phyloP scores from a whole-genome alignment of 495 filamentous ascomycete species.

The Podospora australis region DNA sequence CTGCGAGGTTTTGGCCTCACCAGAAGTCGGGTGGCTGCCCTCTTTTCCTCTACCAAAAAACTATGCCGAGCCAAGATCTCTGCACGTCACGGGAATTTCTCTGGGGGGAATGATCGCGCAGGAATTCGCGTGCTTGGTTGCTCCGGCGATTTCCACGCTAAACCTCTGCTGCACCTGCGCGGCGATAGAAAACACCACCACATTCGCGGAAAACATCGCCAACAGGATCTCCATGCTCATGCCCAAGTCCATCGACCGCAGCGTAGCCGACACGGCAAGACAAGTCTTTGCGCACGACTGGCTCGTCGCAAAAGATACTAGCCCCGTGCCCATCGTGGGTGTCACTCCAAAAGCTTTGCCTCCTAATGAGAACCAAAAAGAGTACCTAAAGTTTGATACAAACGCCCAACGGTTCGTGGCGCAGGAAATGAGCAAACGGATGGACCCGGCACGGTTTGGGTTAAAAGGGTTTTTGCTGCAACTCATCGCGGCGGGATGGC shows the following conservation, averaged over 20 bases:
- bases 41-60: slow-evolving; percentile 9
- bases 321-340: slow-evolving; percentile 30
- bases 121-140: slow-evolving; percentile 61
- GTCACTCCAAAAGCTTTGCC: slow-evolving; percentile 18
- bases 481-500: slow-evolving; percentile 71
- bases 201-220: slow-evolving; percentile 54
- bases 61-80: slow-evolving; percentile 20
- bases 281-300: slow-evolving; percentile 56
- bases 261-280: slow-evolving; percentile 40
- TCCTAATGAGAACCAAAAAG: neutral
- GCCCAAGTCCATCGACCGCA: slow-evolving; percentile 58
- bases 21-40: slow-evolving; percentile 54
- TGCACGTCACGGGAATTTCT: slow-evolving; percentile 69
- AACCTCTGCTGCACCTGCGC: slow-evolving; percentile 69
- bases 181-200: slow-evolving; percentile 54
- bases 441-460: slow-evolving; percentile 47
- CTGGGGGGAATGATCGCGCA: slow-evolving; percentile 89
- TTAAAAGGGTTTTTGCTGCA: slow-evolving; percentile 68
- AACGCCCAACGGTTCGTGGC: slow-evolving; percentile 77
- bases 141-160: slow-evolving; percentile 56
- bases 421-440: slow-evolving; percentile 62
- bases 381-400: slow-evolving; percentile 52
- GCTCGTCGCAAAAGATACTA: slow-evolving; percentile 55
- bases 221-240: slow-evolving; percentile 63
- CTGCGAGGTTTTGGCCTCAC: slow-evolving; percentile 59